Percentiles rank a stretch among this genome's conserved stretches.
These are phyloP conservation scores for Dictyostelium citrinum DNA, from an alignment of 78 protist genomes.

Conservation along the genomic window DNA sequence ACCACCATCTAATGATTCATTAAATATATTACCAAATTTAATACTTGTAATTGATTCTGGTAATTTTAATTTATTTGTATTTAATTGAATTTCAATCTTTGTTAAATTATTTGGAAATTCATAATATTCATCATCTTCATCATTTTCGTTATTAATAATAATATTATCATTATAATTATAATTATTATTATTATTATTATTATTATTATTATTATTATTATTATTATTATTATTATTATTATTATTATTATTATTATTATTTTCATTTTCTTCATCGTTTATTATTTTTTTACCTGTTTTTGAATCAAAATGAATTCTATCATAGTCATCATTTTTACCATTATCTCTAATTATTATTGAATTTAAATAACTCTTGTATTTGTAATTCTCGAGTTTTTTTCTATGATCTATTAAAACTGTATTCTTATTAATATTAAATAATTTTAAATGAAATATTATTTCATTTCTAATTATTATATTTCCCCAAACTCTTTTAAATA, in stretches of 20 bases:
- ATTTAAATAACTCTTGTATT: not conserved
- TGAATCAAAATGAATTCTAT: not conserved
- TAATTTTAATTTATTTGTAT: not conserved
- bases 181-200: too few relatives aligned
- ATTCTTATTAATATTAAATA: not conserved
- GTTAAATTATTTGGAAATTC: not conserved
- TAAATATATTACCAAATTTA: not conserved
- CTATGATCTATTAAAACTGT: not conserved
- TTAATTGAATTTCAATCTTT: not conserved
- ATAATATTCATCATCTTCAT: not conserved
- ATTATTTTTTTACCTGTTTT: not conserved
- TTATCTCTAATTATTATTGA: not conserved
- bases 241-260: too few relatives aligned
- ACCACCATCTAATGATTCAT: not conserved
- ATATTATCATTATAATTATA: too few relatives aligned
- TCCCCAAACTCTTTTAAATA: not conserved
- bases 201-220: too few relatives aligned
- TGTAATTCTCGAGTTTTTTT: not conserved
- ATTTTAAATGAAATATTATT: not conserved
- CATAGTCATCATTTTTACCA: not conserved
- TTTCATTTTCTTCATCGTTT: not conserved
- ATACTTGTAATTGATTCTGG: not conserved
- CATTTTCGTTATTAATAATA: not conserved
- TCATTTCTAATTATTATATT: not conserved
- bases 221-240: too few relatives aligned